Evolutionary conservation across 139 green algal genomes (phyloP).

Genomic region (Monoraphidium neglectum): DNA sequence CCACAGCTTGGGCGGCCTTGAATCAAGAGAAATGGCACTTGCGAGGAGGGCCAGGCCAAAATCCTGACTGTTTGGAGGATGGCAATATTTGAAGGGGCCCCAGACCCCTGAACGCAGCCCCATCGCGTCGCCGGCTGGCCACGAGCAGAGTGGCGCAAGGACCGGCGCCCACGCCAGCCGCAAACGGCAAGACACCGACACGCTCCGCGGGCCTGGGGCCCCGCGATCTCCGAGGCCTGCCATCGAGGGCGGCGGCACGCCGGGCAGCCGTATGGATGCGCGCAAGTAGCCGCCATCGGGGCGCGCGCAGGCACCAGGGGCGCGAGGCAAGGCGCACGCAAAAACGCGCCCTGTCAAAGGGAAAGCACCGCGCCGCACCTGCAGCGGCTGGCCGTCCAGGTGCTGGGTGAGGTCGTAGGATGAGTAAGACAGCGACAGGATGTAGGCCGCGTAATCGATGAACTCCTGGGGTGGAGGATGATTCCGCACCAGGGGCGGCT

Average conservation of each 20-base stretch:
- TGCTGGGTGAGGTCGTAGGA: constrained; percentile 53
- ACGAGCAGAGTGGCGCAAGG: no score
- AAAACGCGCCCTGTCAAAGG: no score
- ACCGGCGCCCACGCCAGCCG: no score
- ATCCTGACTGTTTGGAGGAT: no score
- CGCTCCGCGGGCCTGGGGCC: no score
- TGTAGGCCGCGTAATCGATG: constrained; percentile 47
- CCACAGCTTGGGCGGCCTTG: no score
- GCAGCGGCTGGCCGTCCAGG: constrained; percentile 60
- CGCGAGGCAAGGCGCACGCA: background rate
- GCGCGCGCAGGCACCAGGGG: background rate
- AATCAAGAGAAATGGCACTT: no score
- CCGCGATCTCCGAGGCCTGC: background rate
- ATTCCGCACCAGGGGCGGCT: background rate
- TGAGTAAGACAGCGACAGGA: constrained; percentile 42
- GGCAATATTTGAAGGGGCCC: no score
- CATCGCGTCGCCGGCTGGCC: no score
- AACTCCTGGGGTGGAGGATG: constrained; percentile 34
- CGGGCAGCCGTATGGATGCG: background rate
- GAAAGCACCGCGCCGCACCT: constrained; percentile 9
- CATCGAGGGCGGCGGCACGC: background rate
- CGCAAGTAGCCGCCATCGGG: background rate
- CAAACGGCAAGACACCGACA: background rate
- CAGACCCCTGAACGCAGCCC: no score
- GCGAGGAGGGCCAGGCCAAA: no score